A percentile compares a stretch with the other conserved stretches of the same genome.
Evolutionary conservation across 1,139 yeast species (phyloP).

Genomic region (Taphrina populina): DNA sequence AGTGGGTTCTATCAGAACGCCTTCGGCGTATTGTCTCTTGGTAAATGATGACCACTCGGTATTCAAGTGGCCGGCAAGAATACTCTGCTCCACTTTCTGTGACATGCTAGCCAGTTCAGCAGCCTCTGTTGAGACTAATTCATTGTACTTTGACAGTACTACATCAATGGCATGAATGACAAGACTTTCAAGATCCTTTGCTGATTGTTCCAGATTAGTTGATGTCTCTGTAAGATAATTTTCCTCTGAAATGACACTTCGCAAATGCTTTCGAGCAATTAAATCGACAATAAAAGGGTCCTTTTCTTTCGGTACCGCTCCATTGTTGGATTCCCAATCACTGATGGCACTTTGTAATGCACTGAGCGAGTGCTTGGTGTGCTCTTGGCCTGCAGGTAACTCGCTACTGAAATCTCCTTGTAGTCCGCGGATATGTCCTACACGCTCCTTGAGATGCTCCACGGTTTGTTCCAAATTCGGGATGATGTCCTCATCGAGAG

Average conservation of each 20-base stretch:
- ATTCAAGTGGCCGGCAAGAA: slow-evolving; percentile 70
- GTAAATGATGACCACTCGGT: slow-evolving; percentile 90
- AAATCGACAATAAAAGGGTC: slow-evolving; percentile 83
- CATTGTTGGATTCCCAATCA: slow-evolving; percentile 43
- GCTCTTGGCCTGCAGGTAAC: slow-evolving; percentile 64
- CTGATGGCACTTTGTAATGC: slow-evolving; percentile 39
- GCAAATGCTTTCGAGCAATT: slow-evolving; percentile 71
- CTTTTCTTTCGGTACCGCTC: slow-evolving; percentile 51
- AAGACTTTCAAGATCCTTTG: slow-evolving; percentile 82
- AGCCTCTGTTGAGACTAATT: slow-evolving; percentile 65
- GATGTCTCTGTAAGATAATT: slow-evolving; percentile 84
- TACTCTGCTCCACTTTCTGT: slow-evolving; percentile 51
- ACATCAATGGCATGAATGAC: slow-evolving; percentile 83
- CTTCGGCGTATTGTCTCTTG: slow-evolving; percentile 55
- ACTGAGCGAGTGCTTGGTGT: slow-evolving; percentile 48
- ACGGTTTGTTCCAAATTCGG: slow-evolving; percentile 85
- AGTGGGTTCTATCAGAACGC: slow-evolving; percentile 64
- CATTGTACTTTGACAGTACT: slow-evolving; percentile 70
- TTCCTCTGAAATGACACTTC: slow-evolving; percentile 76
- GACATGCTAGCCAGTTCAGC: slow-evolving; percentile 58
- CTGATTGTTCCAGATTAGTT: slow-evolving; percentile 80
- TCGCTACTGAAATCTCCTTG: slow-evolving; percentile 80
- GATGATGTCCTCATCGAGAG: slow-evolving; percentile 63
- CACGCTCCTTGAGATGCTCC: slow-evolving; percentile 75
- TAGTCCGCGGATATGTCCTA: slow-evolving; percentile 78